Conservation (phyloP, 495 filamentous ascomycete genomes). For the Chlorociboria aeruginascens region DNA sequence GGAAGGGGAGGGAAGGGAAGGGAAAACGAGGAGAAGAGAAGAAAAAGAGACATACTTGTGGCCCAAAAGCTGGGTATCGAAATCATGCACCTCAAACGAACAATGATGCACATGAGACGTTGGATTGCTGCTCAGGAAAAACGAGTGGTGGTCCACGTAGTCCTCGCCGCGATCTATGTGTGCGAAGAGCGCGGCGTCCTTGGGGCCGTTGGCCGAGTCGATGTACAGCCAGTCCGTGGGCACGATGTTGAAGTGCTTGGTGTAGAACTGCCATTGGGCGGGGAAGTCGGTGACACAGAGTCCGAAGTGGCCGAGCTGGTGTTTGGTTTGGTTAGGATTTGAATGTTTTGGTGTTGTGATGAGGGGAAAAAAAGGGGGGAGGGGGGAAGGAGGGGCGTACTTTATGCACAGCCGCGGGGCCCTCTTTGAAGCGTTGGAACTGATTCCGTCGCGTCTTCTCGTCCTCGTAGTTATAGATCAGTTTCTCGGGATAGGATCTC, state of each 20-base stretch:
- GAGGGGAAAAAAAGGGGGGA: too few species aligned
- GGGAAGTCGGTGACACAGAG: slow-evolving; percentile 46
- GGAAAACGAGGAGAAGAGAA: too few species aligned
- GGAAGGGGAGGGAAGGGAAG: too few species aligned
- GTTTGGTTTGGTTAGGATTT: not conserved
- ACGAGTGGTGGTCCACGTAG: slow-evolving; percentile 56
- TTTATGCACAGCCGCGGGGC: slow-evolving; percentile 4
- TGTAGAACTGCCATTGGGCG: slow-evolving; percentile 46
- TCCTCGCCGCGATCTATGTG: slow-evolving; percentile 50
- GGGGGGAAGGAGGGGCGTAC: not conserved
- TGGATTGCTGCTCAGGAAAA: slow-evolving; percentile 45
- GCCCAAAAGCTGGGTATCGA: slow-evolving; percentile 58
- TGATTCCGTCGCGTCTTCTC: slow-evolving; percentile 23
- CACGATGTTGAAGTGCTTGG: slow-evolving; percentile 50
- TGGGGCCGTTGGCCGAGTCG: slow-evolving; percentile 27
- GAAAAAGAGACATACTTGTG: slow-evolving; percentile 47
- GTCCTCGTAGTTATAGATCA: slow-evolving; percentile 21
- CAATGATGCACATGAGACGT: slow-evolving; percentile 55
- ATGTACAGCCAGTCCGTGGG: slow-evolving; percentile 34
- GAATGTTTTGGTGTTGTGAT: not conserved
- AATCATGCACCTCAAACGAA: slow-evolving; percentile 62
- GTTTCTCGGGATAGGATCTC: slow-evolving; percentile 14
- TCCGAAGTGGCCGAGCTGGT: slow-evolving; percentile 58
- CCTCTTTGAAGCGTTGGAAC: slow-evolving; percentile 20
- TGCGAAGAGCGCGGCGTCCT: slow-evolving; percentile 45